A percentile compares a stretch with the other conserved stretches of the same genome.
These are phyloP conservation scores for Neostapfia colusana DNA, from an alignment of 176 grass and related monocot genomes.

Conservation along the genomic window DNA sequence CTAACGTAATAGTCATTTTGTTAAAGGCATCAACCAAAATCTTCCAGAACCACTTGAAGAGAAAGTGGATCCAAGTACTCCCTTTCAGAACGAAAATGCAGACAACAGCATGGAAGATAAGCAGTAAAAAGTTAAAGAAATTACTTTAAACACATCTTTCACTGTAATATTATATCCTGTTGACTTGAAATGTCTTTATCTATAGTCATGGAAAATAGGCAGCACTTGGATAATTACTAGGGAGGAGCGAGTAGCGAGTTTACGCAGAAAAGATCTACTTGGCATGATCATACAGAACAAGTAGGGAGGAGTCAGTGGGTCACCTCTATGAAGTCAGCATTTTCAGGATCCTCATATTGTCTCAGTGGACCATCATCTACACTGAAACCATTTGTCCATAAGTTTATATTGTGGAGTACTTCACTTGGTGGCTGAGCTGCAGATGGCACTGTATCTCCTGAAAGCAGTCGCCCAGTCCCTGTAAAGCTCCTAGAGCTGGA, in stretches of 20 bases:
- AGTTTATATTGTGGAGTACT: conserved; percentile 63
- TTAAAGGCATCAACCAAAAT: conserved; percentile 10
- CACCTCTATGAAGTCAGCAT: conserved; percentile 86
- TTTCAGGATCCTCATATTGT: conserved; percentile 71
- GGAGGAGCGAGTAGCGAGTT: not conserved
- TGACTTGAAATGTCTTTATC: conserved; percentile 1
- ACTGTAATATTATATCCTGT: not conserved
- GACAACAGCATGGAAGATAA: not conserved
- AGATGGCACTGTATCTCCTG: conserved; percentile 63
- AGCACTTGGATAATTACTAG: not conserved
- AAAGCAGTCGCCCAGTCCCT: conserved; percentile 69
- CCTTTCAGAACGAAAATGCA: not conserved
- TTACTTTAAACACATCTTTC: not conserved
- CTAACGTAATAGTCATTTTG: conserved; percentile 20
- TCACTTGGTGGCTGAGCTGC: conserved; percentile 42
- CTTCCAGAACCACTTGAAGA: conserved; percentile 1
- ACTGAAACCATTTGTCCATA: conserved; percentile 90
- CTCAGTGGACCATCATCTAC: conserved; percentile 91
- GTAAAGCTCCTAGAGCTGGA: conserved; percentile 76
- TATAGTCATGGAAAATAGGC: not conserved
- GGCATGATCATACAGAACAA: conserved; percentile 20
- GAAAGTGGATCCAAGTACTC: not conserved
- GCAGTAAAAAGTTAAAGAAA: not conserved
- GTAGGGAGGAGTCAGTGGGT: conserved; percentile 1
- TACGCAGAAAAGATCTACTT: not conserved